phyloP scores from a whole-genome alignment of 805 yeast species.

The Jamesozyma gamospora region DNA sequence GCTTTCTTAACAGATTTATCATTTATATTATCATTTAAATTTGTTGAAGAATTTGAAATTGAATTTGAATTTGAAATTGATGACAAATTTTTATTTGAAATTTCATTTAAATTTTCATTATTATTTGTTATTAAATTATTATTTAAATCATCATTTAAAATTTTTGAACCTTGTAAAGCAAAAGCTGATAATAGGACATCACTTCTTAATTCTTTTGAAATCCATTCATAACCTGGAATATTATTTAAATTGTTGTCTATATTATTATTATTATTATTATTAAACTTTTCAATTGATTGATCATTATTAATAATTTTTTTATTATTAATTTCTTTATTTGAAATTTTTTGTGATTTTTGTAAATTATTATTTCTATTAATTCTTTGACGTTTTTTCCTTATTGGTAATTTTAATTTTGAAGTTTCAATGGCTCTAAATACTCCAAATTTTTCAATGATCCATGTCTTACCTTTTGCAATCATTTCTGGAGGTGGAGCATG shows the following conservation, averaged over 20 bases:
- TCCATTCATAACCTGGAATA: slow-evolving; percentile 34
- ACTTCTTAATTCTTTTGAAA: slow-evolving; percentile 58
- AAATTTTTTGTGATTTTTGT: not conserved
- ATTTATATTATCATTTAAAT: not conserved
- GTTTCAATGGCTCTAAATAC: slow-evolving; percentile 40
- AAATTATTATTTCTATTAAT: not conserved
- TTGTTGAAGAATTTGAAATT: not conserved
- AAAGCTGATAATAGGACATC: slow-evolving; percentile 69
- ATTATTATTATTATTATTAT: not conserved
- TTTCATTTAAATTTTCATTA: no score
- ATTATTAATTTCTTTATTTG: not conserved
- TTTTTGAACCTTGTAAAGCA: slow-evolving; percentile 34
- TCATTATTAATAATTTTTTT: not conserved
- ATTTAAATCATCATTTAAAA: not conserved
- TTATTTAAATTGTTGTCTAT: slow-evolving; percentile 1
- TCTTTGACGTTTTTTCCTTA: not conserved
- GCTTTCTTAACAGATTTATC: not conserved
- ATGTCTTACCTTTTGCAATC: slow-evolving; percentile 37
- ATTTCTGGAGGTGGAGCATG: slow-evolving; percentile 39
- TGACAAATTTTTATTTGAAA: not conserved
- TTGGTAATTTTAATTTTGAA: not conserved
- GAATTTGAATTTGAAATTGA: not conserved
- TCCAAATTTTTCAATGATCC: slow-evolving; percentile 70
- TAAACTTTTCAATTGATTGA: no score
- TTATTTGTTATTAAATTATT: no score